Conservation (phyloP, 768 basidiomycete genomes). For the Kwoniella newhampshirensis region DNA sequence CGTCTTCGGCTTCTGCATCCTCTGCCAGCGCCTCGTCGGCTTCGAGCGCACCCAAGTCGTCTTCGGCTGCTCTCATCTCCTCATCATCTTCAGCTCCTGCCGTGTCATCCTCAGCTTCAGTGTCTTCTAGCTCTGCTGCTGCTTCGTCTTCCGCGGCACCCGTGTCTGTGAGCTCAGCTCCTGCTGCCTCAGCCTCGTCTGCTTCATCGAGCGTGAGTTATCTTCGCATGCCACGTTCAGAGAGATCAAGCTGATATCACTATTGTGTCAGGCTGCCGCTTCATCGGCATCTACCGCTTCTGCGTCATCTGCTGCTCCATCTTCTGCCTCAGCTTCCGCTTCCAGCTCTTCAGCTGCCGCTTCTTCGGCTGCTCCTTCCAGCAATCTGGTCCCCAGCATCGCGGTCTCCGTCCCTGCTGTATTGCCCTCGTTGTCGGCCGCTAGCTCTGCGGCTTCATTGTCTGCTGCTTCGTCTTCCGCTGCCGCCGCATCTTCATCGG, state of each 20-base stretch:
- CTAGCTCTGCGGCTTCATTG: background rate
- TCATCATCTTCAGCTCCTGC: background rate
- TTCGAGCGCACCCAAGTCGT: background rate
- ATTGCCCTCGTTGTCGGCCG: too few relatives aligned
- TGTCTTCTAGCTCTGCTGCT: background rate
- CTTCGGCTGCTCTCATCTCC: background rate
- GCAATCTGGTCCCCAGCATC: background rate
- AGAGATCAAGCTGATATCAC: too few relatives aligned
- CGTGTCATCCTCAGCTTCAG: too few relatives aligned
- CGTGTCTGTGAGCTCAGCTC: background rate
- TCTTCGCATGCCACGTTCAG: too few relatives aligned
- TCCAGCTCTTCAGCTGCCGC: background rate
- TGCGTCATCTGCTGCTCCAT: background rate
- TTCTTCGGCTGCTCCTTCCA: background rate
- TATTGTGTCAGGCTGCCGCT: background rate
- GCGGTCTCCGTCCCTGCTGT: background rate
- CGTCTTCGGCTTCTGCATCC: conserved; percentile 1
- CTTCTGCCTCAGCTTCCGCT: background rate
- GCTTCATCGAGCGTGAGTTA: background rate
- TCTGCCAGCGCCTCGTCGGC: background rate
- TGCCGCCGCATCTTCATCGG: conserved; percentile 1
- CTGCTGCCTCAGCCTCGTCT: conserved; percentile 2
- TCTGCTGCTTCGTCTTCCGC: background rate
- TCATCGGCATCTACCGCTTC: background rate
- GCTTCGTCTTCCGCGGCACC: background rate